Percentiles rank a stretch among this genome's conserved stretches.
Evolutionary conservation across 108 stramenopile species (phyloP).

Genomic region (Cyclotella distinguenda): DNA sequence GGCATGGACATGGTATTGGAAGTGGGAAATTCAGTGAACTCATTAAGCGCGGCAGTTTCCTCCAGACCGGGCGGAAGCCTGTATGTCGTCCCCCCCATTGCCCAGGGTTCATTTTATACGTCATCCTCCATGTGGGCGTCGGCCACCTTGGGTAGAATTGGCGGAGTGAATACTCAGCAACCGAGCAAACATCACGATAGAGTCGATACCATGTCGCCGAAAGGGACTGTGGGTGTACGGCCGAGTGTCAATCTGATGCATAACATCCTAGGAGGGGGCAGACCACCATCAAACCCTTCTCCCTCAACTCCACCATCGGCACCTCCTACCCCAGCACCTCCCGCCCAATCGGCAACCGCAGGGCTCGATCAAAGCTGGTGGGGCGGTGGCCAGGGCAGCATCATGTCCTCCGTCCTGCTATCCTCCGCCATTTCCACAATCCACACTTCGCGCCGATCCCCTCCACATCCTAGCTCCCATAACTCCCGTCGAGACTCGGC

Average conservation of each 20-base stretch:
- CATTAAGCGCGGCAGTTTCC: conserved; percentile 55
- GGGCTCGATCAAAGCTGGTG: conserved; percentile 86
- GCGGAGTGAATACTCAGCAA: conserved; percentile 16
- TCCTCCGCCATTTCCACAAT: conserved; percentile 53
- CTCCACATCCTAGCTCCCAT: background rate
- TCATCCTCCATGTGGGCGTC: conserved; percentile 57
- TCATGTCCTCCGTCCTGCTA: conserved; percentile 48
- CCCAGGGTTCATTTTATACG: conserved; percentile 70
- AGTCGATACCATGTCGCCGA: background rate
- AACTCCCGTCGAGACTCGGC: conserved; percentile 20
- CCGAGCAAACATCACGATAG: conserved; percentile 24
- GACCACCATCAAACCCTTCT: conserved; percentile 12
- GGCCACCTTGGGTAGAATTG: conserved; percentile 23
- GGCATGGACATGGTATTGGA: conserved; percentile 83
- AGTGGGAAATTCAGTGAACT: conserved; percentile 75
- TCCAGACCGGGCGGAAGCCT: conserved; percentile 71
- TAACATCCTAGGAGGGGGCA: conserved; percentile 44
- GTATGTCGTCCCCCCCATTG: conserved; percentile 81
- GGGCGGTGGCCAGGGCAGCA: conserved; percentile 61
- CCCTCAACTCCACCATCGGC: conserved; percentile 9
- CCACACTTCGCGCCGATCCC: conserved; percentile 19
- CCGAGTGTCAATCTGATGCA: conserved; percentile 82
- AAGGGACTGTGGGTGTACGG: conserved; percentile 48
- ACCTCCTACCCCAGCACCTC: conserved; percentile 14
- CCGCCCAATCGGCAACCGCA: conserved; percentile 11